Evolutionary conservation across 2,329 filamentous ascomycete species (phyloP).

Genomic region (Aspergillus pseudoterreus): DNA sequence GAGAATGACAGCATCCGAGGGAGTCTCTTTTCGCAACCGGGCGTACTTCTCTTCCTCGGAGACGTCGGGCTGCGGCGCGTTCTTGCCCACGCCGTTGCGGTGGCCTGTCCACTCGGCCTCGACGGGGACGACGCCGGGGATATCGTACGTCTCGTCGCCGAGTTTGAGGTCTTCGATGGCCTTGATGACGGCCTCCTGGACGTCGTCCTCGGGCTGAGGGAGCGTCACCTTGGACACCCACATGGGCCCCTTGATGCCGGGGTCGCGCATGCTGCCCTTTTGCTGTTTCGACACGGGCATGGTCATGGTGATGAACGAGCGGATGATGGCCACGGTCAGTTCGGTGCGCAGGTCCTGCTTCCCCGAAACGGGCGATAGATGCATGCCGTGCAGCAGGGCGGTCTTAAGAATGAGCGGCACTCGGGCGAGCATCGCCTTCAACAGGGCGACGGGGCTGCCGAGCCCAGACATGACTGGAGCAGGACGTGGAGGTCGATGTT

Average conservation of each 20-base stretch:
- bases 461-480: conserved; percentile 21
- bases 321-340: conserved; percentile 68
- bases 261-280: conserved; percentile 57
- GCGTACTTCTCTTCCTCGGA: conserved; percentile 43
- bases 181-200: conserved; percentile 34
- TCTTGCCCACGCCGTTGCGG: conserved; percentile 36
- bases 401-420: conserved; percentile 44
- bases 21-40: conserved; percentile 36
- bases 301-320: conserved; percentile 55
- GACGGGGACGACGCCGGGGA: conserved; percentile 34
- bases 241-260: conserved; percentile 69
- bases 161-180: conserved; percentile 39
- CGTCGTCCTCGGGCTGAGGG: conserved; percentile 51
- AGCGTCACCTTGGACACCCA: conserved; percentile 74
- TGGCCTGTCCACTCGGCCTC: conserved; percentile 47
- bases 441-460: conserved; percentile 21
- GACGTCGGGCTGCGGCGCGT: conserved; percentile 36
- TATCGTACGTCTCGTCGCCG: conserved; percentile 35
- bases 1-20: conserved; percentile 40
- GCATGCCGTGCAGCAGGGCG: conserved; percentile 48
- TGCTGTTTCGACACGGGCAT: conserved; percentile 62
- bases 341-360: conserved; percentile 78
- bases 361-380: conserved; percentile 64
- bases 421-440: conserved; percentile 37
- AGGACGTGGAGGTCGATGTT: too few species aligned